Conservation (phyloP, 352 stramenopile species). For the Discostella stelligera region DNA sequence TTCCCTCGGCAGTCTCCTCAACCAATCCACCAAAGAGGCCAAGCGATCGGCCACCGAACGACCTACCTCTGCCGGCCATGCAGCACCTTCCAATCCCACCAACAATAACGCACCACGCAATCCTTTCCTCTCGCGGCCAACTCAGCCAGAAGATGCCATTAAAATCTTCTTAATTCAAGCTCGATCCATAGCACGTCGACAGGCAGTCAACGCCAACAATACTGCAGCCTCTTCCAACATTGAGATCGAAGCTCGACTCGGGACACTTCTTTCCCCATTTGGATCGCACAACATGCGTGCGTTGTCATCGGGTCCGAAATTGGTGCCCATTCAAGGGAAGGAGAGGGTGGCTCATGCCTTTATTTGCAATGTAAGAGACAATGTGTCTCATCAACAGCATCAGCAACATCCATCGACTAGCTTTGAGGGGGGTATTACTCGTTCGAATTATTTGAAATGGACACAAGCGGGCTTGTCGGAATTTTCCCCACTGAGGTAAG, state of each 20-base stretch:
- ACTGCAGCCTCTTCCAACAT: constrained; percentile 47
- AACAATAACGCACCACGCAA: constrained; percentile 30
- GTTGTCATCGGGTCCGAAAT: constrained; percentile 60
- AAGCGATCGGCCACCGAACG: constrained; percentile 29
- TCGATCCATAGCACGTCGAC: constrained; percentile 49
- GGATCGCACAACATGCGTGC: constrained; percentile 52
- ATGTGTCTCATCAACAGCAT: constrained; percentile 7
- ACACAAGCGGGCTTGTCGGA: constrained; percentile 61
- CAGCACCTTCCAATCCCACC: not conserved
- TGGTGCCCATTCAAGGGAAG: constrained; percentile 34
- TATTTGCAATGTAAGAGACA: constrained; percentile 42
- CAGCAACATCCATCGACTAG: constrained; percentile 20
- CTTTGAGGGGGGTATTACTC: constrained; percentile 62
- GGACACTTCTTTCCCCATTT: constrained; percentile 59
- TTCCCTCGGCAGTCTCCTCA: constrained; percentile 8
- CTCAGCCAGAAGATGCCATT: constrained; percentile 58
- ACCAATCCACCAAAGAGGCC: constrained; percentile 25
- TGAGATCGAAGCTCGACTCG: constrained; percentile 74
- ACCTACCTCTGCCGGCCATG: not conserved
- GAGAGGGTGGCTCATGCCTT: constrained; percentile 57
- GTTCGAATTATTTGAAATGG: constrained; percentile 70
- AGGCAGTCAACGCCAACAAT: constrained; percentile 23
- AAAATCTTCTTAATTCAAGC: constrained; percentile 66
- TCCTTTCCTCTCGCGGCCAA: constrained; percentile 56
- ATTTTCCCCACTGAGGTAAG: constrained; percentile 41